phyloP scores from a whole-genome alignment of 2,329 filamentous ascomycete genomes.

The Zasmidium citrigriseum region DNA sequence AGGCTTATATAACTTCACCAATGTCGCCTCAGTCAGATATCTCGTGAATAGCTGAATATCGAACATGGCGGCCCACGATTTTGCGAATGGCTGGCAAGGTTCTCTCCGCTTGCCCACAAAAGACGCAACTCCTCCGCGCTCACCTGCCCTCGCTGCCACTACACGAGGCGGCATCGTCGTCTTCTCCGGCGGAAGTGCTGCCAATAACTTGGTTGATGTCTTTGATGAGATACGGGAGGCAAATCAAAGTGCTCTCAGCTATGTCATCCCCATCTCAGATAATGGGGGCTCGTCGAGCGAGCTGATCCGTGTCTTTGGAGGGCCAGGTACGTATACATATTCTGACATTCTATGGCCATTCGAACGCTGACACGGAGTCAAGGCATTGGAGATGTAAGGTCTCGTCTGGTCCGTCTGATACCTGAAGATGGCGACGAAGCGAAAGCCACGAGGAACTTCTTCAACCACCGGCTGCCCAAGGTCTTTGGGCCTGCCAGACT shows the following conservation, averaged over 20 bases:
- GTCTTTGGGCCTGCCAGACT: slow-evolving; percentile 62
- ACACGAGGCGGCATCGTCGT: slow-evolving; percentile 66
- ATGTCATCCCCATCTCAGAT: slow-evolving; percentile 93
- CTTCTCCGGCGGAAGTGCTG: slow-evolving; percentile 77
- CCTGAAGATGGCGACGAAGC: slow-evolving; percentile 66
- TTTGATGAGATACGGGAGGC: slow-evolving; percentile 65
- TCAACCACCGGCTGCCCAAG: slow-evolving; percentile 80
- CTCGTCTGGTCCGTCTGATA: slow-evolving; percentile 81
- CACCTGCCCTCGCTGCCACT: slow-evolving; percentile 22
- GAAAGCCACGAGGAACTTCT: slow-evolving; percentile 75
- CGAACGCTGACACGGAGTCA: not conserved
- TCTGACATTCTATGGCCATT: not conserved
- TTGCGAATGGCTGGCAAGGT: slow-evolving; percentile 20
- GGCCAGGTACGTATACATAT: slow-evolving; percentile 65
- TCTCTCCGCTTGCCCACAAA: slow-evolving; percentile 13
- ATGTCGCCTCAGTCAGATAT: too few species aligned
- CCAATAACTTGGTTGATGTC: slow-evolving; percentile 89
- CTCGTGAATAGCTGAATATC: not conserved
- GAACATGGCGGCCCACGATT: slow-evolving; percentile 17
- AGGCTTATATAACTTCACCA: too few species aligned
- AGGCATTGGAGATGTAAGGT: slow-evolving; percentile 71
- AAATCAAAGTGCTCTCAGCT: slow-evolving; percentile 70
- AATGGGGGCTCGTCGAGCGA: slow-evolving; percentile 95
- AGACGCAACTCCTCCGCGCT: slow-evolving; percentile 17
- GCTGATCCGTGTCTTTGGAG: slow-evolving; percentile 90